Conservation (phyloP, 2,329 filamentous ascomycete genomes). For the Trichophyton benhamiae region DNA sequence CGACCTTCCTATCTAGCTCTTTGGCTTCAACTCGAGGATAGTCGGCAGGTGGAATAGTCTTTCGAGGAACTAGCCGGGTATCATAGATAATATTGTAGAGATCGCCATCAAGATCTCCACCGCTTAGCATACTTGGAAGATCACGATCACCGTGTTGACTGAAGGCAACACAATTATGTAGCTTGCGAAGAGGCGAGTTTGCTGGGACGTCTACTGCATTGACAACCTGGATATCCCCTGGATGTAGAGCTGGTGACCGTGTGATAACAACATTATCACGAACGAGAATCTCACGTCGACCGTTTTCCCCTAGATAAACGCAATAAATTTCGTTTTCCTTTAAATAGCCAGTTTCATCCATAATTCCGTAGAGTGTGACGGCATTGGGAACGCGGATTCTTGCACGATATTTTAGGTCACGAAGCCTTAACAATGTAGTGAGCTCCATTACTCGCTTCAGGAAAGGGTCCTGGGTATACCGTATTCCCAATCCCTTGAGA, state of each 20-base stretch:
- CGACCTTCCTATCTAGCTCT: conserved; percentile 50
- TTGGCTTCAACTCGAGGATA: conserved; percentile 50
- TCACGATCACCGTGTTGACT: conserved; percentile 59
- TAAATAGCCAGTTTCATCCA: conserved; percentile 66
- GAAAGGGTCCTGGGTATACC: conserved; percentile 57
- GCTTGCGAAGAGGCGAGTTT: conserved; percentile 47
- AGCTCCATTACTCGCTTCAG: conserved; percentile 59
- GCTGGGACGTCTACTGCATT: conserved; percentile 42
- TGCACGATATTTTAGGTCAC: conserved; percentile 64
- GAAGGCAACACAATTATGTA: conserved; percentile 68
- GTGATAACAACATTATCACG: conserved; percentile 49
- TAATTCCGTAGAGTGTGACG: conserved; percentile 66
- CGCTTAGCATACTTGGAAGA: conserved; percentile 64
- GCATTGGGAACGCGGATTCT: conserved; percentile 60
- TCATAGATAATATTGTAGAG: conserved; percentile 73
- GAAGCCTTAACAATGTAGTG: conserved; percentile 55
- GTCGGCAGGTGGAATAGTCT: conserved; percentile 49
- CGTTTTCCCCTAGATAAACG: conserved; percentile 38
- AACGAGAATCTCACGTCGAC: conserved; percentile 20
- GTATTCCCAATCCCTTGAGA: conserved; percentile 44
- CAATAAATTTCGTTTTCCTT: conserved; percentile 57
- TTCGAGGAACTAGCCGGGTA: conserved; percentile 33
- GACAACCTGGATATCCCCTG: conserved; percentile 63
- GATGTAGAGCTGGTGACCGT: conserved; percentile 68
- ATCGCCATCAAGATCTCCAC: conserved; percentile 76